Evolutionary conservation across 2,329 filamentous ascomycete genomes (phyloP).

Genomic region (Daldinia sp.): DNA sequence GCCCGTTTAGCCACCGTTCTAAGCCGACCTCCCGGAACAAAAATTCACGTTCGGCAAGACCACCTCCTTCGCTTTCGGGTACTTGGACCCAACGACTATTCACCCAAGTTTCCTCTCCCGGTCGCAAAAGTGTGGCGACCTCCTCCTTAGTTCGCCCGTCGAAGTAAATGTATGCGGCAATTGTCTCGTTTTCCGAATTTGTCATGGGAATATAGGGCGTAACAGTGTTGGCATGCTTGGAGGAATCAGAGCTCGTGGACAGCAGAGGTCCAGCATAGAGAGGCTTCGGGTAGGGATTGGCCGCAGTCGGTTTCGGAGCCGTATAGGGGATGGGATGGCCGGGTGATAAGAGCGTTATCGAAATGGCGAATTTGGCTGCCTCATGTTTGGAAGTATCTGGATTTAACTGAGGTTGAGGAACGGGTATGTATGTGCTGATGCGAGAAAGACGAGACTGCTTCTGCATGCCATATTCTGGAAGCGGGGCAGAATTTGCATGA

Average conservation of each 20-base stretch:
- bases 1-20: slow-evolving; percentile 94
- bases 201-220: slow-evolving; percentile 92
- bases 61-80: slow-evolving; percentile 88
- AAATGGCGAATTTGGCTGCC: slow-evolving; percentile 96
- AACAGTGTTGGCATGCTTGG: slow-evolving; percentile 64
- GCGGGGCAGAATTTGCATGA: slow-evolving; percentile 80
- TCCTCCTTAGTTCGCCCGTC: slow-evolving; percentile 95
- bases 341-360: slow-evolving; percentile 91
- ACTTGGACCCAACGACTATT: slow-evolving; percentile 98
- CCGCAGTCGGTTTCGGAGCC: slow-evolving; percentile 78
- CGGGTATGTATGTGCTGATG: slow-evolving; percentile 97
- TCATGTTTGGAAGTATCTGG: slow-evolving; percentile 79
- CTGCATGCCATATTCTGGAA: slow-evolving; percentile 93
- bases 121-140: slow-evolving; percentile 89
- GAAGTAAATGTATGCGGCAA: slow-evolving; percentile 99
- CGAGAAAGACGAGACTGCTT: slow-evolving; percentile 89
- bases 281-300: slow-evolving; percentile 81
- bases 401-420: slow-evolving; percentile 84
- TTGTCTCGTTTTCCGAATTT: slow-evolving; percentile 92
- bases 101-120: slow-evolving; percentile 98
- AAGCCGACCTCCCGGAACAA: slow-evolving; percentile 96
- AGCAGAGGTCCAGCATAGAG: slow-evolving; percentile 80
- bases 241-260: slow-evolving; percentile 57
- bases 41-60: slow-evolving; percentile 94
- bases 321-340: slow-evolving; percentile 92